Base-by-base conservation (phyloP, 2,329 filamentous ascomycete species). In the Monosporascus sp. region DNA sequence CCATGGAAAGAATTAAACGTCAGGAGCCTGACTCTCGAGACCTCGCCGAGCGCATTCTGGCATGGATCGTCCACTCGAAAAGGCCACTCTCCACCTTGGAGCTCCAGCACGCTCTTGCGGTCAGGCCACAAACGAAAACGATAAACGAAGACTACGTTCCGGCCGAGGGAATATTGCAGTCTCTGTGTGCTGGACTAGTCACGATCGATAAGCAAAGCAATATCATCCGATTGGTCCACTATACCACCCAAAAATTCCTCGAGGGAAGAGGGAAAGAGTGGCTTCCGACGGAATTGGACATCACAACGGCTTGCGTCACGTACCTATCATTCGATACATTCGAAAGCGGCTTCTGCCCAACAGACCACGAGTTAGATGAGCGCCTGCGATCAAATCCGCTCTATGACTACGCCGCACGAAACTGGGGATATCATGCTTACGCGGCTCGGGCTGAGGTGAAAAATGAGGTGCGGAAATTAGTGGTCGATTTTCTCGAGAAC, bases 221-320 rank as follows among this genome's bases (percentile, higher is more conserved):
- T 11, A 61, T 69, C 17, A 61, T 77, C 26, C 66, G 71, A 3
- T 55, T 77, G 0, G 73, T 75, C 3, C 75, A 78, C 53, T 74
- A 73, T 53, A 77, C 76, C 0, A 65, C 73, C 1, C 71, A 76
- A 44, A 67, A 76, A 43, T 78, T 75, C 57, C 69, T 78, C 48
- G 64, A 71, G 40, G 47, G 56, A 20, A 69, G 56, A 2, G 50
- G 53, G 14, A 31, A 19, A 0, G 24, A 47, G 4, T 72, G 68
- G 62, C 69, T 76, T 49, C 64, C 63, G 2, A 65, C 63, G 0
- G 51, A 71, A 7, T 19, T 3, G 0, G 27, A 69, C 5, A 63
- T 75, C 17, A 50, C 61, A 2, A 53, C 37, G 11, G 61, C 53
- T 5, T 76, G 71, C 55, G 38, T 68, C 3, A 66, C 64, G 0